phyloP scores from a whole-genome alignment of 345 rosid species.

The Melastoma malabathricum region DNA sequence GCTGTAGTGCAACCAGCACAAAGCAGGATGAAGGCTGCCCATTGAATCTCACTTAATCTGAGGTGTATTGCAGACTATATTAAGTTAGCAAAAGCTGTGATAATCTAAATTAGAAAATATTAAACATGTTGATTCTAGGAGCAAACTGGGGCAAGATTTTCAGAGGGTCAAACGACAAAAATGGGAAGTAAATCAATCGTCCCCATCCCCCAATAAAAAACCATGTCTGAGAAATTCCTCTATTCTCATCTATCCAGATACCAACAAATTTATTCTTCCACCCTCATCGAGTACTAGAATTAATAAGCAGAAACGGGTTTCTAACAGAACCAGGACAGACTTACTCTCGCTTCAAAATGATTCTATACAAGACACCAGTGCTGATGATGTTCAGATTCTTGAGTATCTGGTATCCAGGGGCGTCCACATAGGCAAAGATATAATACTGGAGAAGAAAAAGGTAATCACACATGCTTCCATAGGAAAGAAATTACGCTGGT shows the following conservation, averaged over 20 bases:
- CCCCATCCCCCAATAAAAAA: too few species aligned
- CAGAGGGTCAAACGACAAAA: too few species aligned
- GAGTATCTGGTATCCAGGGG: conserved; percentile 95
- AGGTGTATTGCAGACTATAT: conserved; percentile 2
- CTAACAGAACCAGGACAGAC: conserved; percentile 2
- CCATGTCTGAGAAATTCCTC: too few species aligned
- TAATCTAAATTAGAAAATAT: too few species aligned
- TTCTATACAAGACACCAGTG: conserved; percentile 82
- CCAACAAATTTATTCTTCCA: too few species aligned
- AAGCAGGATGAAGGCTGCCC: conserved; percentile 87
- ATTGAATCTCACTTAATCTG: conserved; percentile 92
- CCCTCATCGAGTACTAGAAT: too few species aligned
- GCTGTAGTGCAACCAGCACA: conserved; percentile 99
- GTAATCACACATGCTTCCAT: conserved; percentile 8
- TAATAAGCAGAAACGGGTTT: too few species aligned
- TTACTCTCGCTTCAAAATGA: conserved; percentile 86
- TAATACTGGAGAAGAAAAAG: conserved; percentile 56
- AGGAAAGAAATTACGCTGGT: conserved; percentile 3
- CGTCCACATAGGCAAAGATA: conserved; percentile 93
- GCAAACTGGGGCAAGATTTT: too few species aligned
- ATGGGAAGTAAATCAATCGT: too few species aligned
- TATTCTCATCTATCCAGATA: too few species aligned
- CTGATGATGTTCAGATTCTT: conserved; percentile 95
- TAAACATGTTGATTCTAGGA: too few species aligned
- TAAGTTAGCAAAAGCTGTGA: background rate